Evolutionary conservation across 495 filamentous ascomycete species (phyloP), one percentile per base, ranked within the genome.

Genomic region (Penicillium angulare): DNA sequence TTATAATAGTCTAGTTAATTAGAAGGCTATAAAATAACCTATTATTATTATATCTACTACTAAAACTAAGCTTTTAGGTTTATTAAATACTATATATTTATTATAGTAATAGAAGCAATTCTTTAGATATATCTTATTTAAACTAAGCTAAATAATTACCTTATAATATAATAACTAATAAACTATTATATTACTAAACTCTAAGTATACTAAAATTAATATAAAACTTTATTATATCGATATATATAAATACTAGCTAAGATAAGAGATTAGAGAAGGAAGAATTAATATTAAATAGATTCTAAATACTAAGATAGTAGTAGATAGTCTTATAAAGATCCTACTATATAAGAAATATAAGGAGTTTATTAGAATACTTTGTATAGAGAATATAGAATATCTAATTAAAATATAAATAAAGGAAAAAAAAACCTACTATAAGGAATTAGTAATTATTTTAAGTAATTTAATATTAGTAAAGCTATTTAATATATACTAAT

Each of bases 1-100:
- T 10, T 67, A 48, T 29, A 41, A 42, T 0, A 47, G 55, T 8
- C 41, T 48, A 21, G 38, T 68, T 12, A 54, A 68, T 22, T 68
- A 26, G 56, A 53, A 54, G 46, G 49, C 57, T 9, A 39, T 31
- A 1, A 65, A 59, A 24, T 44, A 68, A 31, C 22, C 17, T 13
- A 63, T 49, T 2, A 53, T 68, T 0, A 61, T 47, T 16, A 65
- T 24, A 16, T 44, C 42, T 2, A 44, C 42, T 12, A 44, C 42
- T 9, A 24, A 44, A 27, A 24, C 42, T 17, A 50, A 64, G 35
- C 49, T 64, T 3, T 43, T 60, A 15, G 41, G n/a, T 2, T 20
- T 57, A 29, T 50, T 41, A 3, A 21, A 54, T 3, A 43, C 48
- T 9, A 47, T 22, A 31, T 31, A 44, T 5, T 13, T 16, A 3